These are phyloP conservation scores for Xylariaceae sp. DNA, from an alignment of 2,329 filamentous ascomycete genomes.

Conservation along the genomic window DNA sequence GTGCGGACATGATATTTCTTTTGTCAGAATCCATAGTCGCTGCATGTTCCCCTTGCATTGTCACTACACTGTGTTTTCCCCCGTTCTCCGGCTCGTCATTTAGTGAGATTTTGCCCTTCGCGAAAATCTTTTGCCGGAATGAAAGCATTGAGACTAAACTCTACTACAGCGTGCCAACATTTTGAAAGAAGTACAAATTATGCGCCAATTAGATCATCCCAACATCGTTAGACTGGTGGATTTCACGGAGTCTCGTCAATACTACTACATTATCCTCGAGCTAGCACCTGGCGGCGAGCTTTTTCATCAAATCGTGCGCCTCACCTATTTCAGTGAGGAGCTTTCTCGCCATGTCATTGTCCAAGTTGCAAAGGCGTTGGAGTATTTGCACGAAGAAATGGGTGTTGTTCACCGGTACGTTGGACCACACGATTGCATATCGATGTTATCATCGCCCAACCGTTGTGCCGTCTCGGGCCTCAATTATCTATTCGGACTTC, in stretches of 20 bases:
- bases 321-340: constrained; percentile 98
- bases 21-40: constrained; percentile 22
- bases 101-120: not conserved
- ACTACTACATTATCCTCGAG: constrained; percentile 97
- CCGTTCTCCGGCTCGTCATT: not conserved
- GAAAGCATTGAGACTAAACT: constrained; percentile 26
- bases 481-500: not conserved
- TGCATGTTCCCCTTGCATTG: constrained; percentile 2
- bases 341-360: constrained; percentile 90
- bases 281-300: constrained; percentile 92
- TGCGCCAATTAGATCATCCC: constrained; percentile 93
- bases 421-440: not conserved
- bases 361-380: constrained; percentile 90
- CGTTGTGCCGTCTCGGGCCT: not conserved
- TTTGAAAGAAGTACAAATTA: constrained; percentile 97
- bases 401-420: constrained; percentile 95
- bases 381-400: constrained; percentile 90
- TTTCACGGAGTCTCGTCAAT: constrained; percentile 89
- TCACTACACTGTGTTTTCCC: not conserved
- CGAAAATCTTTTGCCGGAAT: constrained; percentile 12
- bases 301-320: constrained; percentile 96
- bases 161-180: constrained; percentile 82
- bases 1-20: constrained; percentile 62
- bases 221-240: constrained; percentile 94
- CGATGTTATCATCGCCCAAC: not conserved